Evolutionary conservation across 2,329 filamentous ascomycete genomes (phyloP).

Genomic region (Leptodontidium sp.): DNA sequence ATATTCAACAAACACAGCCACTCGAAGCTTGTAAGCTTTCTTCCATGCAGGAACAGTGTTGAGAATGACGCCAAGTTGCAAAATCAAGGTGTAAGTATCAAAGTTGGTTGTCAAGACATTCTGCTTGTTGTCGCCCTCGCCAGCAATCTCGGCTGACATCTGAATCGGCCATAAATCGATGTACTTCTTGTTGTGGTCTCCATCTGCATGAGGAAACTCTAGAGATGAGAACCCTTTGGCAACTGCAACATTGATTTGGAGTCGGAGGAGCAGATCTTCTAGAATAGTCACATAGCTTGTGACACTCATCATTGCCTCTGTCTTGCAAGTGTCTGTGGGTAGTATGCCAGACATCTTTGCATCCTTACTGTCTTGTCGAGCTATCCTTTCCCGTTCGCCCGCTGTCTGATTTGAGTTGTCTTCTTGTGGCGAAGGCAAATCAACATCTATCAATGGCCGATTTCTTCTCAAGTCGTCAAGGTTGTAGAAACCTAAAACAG

Average conservation of each 20-base stretch:
- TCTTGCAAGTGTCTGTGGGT: slow-evolving; percentile 74
- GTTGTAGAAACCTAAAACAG: slow-evolving; percentile 81
- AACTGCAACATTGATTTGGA: slow-evolving; percentile 85
- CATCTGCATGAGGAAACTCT: slow-evolving; percentile 70
- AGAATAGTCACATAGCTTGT: slow-evolving; percentile 83
- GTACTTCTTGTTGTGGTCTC: slow-evolving; percentile 71
- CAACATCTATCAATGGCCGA: slow-evolving; percentile 62
- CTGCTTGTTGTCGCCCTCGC: slow-evolving; percentile 67
- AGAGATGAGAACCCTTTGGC: slow-evolving; percentile 82
- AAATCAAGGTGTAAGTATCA: slow-evolving; percentile 86
- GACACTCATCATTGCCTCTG: slow-evolving; percentile 72
- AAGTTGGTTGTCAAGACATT: slow-evolving; percentile 86
- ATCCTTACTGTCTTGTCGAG: slow-evolving; percentile 62
- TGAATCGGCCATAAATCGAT: slow-evolving; percentile 94
- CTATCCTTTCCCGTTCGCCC: slow-evolving; percentile 45
- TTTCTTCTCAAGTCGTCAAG: slow-evolving; percentile 76
- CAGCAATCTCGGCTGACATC: slow-evolving; percentile 84
- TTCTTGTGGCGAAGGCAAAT: slow-evolving; percentile 50
- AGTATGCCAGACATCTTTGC: slow-evolving; percentile 65
- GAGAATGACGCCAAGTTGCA: slow-evolving; percentile 86
- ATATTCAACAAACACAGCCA: slow-evolving; percentile 90
- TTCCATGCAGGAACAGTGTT: slow-evolving; percentile 85
- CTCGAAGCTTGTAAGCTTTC: slow-evolving; percentile 73
- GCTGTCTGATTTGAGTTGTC: slow-evolving; percentile 46
- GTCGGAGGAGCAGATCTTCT: slow-evolving; percentile 79